phyloP scores from a whole-genome alignment of 345 rosid genomes.

The Eucalyptus tenuipes region DNA sequence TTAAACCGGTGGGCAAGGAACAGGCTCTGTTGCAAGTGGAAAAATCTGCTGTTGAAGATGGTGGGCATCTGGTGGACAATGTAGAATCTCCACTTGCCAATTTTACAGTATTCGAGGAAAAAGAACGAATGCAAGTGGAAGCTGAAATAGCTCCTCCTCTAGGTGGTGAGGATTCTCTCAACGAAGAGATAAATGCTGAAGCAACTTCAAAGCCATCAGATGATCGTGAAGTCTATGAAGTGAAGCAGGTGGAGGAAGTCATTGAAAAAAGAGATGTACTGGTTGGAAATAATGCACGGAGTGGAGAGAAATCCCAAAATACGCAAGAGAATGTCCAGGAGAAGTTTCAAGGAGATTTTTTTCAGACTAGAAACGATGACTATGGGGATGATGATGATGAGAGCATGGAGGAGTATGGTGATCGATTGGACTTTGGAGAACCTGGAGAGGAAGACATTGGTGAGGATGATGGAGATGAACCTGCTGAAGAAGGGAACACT shows the following conservation, averaged over 20 bases:
- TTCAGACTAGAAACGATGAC: constrained; percentile 8
- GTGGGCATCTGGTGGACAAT: not conserved
- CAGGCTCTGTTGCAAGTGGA: not conserved
- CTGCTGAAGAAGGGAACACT: constrained; percentile 8
- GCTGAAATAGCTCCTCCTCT: not conserved
- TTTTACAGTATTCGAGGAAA: not conserved
- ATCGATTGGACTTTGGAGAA: constrained; percentile 42
- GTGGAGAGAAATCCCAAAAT: not conserved
- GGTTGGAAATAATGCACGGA: not conserved
- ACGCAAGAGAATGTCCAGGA: not conserved
- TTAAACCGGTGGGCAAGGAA: not conserved
- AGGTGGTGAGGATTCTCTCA: not conserved
- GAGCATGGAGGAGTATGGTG: constrained; percentile 43
- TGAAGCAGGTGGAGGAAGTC: not conserved
- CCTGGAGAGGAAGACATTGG: constrained; percentile 36
- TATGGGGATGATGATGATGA: constrained; percentile 19
- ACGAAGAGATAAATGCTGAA: not conserved
- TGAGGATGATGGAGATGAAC: constrained; percentile 2
- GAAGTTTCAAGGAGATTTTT: constrained; percentile 5
- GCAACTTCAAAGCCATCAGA: not conserved
- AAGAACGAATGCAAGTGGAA: not conserved
- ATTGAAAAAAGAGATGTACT: not conserved
- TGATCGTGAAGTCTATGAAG: not conserved
- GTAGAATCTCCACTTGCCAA: constrained; percentile 1
- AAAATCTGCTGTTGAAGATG: not conserved